These are phyloP conservation scores for Fraxinus angustifolia DNA, from an alignment of 305 asterid genomes.

Conservation along the genomic window DNA sequence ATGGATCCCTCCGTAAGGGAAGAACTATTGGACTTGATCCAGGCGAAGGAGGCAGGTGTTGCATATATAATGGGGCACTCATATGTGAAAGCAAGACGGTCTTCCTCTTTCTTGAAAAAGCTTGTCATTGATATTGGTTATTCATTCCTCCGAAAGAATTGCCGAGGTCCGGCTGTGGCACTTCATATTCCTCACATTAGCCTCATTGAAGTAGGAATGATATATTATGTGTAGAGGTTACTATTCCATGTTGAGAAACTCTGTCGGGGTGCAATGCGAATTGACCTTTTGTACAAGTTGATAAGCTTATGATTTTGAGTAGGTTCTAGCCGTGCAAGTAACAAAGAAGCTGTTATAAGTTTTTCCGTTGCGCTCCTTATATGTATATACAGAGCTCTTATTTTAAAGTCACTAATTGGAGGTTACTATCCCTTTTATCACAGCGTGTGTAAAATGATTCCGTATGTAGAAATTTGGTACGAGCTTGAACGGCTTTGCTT, in stretches of 20 bases:
- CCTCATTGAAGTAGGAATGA: conserved; percentile 93
- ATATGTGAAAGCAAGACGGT: conserved; percentile 76
- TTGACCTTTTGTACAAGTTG: background rate
- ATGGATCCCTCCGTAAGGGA: conserved; percentile 71
- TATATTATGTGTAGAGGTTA: conserved; percentile 52
- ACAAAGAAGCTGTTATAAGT: background rate
- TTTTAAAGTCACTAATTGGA: background rate
- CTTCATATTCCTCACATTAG: conserved; percentile 92
- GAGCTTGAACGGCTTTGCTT: background rate
- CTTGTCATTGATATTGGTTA: conserved; percentile 78
- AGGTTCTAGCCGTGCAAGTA: background rate
- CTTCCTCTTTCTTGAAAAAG: conserved; percentile 68
- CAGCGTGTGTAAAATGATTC: background rate
- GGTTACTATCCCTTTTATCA: background rate
- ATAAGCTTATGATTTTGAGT: background rate
- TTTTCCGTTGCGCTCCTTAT: background rate
- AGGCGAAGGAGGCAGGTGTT: conserved; percentile 90
- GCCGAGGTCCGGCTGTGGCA: conserved; percentile 88
- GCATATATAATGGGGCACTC: conserved; percentile 97
- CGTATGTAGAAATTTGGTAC: background rate
- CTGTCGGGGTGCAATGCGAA: background rate
- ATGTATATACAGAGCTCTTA: background rate
- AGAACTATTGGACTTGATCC: conserved; percentile 74
- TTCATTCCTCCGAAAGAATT: conserved; percentile 85
- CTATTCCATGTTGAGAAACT: background rate